phyloP scores from a whole-genome alignment of 2,329 filamentous ascomycete species.

The Diaporthe sp. region DNA sequence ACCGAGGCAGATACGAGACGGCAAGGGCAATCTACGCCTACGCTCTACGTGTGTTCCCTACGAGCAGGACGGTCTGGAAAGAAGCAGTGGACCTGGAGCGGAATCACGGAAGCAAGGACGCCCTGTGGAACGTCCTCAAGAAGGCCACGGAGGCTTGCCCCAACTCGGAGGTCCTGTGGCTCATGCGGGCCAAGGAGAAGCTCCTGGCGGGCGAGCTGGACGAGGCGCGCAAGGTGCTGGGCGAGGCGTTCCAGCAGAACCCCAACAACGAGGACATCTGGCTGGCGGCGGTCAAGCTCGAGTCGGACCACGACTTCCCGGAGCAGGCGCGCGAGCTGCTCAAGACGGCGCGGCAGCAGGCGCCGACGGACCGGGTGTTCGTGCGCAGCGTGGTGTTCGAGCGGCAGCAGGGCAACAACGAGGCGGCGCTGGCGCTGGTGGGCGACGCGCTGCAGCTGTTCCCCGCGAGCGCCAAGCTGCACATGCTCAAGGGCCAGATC shows the following conservation, averaged over 20 bases:
- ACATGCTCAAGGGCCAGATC: constrained; percentile 99
- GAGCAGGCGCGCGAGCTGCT: constrained; percentile 87
- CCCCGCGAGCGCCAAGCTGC: constrained; percentile 87
- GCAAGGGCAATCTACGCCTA: constrained; percentile 95
- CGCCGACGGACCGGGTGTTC: constrained; percentile 96
- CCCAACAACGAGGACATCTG: constrained; percentile 98
- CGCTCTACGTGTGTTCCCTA: constrained; percentile 88
- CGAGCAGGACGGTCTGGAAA: constrained; percentile 89
- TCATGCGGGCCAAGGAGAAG: constrained; percentile 95
- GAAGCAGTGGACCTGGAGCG: constrained; percentile 93
- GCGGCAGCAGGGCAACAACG: constrained; percentile 82
- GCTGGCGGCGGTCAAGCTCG: constrained; percentile 95
- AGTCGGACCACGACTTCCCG: constrained; percentile 88
- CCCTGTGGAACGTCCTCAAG: constrained; percentile 86
- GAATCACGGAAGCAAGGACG: constrained; percentile 86
- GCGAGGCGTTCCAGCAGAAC: constrained; percentile 92
- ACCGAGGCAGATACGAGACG: constrained; percentile 87
- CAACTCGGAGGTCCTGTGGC: constrained; percentile 91
- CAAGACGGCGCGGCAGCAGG: constrained; percentile 85
- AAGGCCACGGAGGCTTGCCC: constrained; percentile 96
- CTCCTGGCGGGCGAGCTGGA: constrained; percentile 91
- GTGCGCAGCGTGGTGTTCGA: constrained; percentile 97
- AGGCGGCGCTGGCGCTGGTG: constrained; percentile 87
- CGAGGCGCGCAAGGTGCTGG: constrained; percentile 87
- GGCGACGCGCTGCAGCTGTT: constrained; percentile 90